These are phyloP conservation scores for Polytolypa hystricis DNA, from an alignment of 2,329 filamentous ascomycete genomes.

Conservation along the genomic window DNA sequence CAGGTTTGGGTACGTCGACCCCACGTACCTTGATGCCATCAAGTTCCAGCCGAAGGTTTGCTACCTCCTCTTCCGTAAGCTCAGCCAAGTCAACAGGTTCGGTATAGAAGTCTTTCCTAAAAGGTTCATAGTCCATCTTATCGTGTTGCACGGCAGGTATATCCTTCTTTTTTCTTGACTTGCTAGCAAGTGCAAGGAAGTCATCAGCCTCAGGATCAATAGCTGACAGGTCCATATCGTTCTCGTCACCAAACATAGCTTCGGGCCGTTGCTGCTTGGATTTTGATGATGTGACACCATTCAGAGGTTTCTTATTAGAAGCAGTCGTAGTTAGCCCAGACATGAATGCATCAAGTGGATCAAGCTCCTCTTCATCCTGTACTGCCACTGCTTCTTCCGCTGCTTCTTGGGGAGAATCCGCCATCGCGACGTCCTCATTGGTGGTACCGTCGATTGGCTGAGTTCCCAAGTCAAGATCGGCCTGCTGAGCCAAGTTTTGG, in stretches of 20 bases:
- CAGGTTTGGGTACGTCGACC: conserved; percentile 79
- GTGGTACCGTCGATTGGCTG: conserved; percentile 18
- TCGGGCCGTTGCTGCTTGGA: conserved; percentile 59
- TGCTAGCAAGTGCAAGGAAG: conserved; percentile 49
- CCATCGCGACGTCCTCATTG: conserved; percentile 34
- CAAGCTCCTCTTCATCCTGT: conserved; percentile 60
- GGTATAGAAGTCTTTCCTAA: conserved; percentile 90
- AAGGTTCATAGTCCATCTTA: conserved; percentile 73
- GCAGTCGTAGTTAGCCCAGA: conserved; percentile 49
- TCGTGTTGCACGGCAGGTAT: conserved; percentile 77
- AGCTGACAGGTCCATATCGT: conserved; percentile 57
- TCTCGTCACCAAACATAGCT: conserved; percentile 75
- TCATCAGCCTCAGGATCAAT: conserved; percentile 54
- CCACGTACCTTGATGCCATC: conserved; percentile 93
- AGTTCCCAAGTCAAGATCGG: conserved; percentile 21
- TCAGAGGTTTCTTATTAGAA: conserved; percentile 28
- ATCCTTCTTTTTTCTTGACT: conserved; percentile 84
- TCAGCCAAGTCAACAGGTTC: conserved; percentile 74
- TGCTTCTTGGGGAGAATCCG: conserved; percentile 26
- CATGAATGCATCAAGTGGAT: conserved; percentile 98
- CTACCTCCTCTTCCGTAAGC: conserved; percentile 75
- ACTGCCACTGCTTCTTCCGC: conserved; percentile 23
- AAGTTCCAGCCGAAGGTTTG: conserved; percentile 70
- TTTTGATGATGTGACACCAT: conserved; percentile 25
- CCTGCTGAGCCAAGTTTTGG: conserved; percentile 22